These are phyloP conservation scores for Arthrobotrys conoides DNA, from an alignment of 2,329 filamentous ascomycete genomes.

Conservation along the genomic window DNA sequence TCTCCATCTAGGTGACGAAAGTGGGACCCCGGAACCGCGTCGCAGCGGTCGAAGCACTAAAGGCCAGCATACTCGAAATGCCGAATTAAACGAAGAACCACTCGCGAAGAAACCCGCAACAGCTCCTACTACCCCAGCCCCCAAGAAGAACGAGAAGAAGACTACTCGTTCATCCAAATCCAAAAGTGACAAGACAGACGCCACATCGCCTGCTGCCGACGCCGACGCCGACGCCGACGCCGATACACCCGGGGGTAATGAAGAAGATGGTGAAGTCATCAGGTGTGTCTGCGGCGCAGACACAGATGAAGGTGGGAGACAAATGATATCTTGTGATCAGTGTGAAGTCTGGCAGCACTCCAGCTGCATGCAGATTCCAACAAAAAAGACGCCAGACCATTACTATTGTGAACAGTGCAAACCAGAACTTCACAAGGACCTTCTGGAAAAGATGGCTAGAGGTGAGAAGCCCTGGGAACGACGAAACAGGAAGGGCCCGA, in stretches of 20 bases:
- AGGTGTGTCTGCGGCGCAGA: conserved; percentile 93
- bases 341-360: conserved; percentile 98
- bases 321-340: conserved; percentile 95
- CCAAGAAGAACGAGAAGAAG: conserved; percentile 68
- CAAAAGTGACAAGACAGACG: conserved; percentile 67
- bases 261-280: conserved; percentile 79
- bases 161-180: conserved; percentile 67
- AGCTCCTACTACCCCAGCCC: conserved; percentile 60
- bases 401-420: conserved; percentile 95
- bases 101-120: conserved; percentile 65
- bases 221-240: conserved; percentile 64
- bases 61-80: conserved; percentile 91
- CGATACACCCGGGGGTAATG: conserved; percentile 67
- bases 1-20: conserved; percentile 40
- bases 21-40: conserved; percentile 80
- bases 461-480: conserved; percentile 92
- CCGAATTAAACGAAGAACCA: conserved; percentile 78
- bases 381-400: conserved; percentile 79
- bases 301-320: conserved; percentile 85
- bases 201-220: conserved; percentile 67
- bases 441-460: conserved; percentile 81
- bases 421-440: conserved; percentile 84
- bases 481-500: conserved; percentile 75
- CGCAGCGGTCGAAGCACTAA: conserved; percentile 97
- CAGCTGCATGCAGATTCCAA: conserved; percentile 87